phyloP scores from a whole-genome alignment of 179 eudicot species.

The Sideroxylon spinosum region DNA sequence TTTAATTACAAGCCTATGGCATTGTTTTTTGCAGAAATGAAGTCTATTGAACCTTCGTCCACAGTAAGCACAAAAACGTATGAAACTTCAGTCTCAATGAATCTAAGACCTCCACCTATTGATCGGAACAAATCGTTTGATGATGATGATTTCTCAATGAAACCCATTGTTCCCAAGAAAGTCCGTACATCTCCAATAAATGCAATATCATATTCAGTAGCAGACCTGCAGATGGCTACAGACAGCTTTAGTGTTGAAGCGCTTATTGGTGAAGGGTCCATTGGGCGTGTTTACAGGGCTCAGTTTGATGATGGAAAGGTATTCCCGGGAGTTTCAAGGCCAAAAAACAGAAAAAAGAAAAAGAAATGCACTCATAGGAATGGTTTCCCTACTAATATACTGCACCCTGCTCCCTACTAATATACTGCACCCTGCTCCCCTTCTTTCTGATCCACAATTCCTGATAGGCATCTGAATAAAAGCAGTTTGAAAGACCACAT shows the following conservation, averaged over 20 bases:
- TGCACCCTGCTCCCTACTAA: background rate
- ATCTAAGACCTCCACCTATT: constrained; percentile 78
- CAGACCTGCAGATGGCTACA: constrained; percentile 91
- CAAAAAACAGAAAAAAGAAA: background rate
- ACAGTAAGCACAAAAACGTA: constrained; percentile 40
- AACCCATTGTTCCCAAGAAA: constrained; percentile 59
- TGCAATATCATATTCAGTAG: constrained; percentile 72
- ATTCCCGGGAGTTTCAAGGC: constrained; percentile 4
- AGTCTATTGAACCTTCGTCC: constrained; percentile 54
- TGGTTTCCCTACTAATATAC: background rate
- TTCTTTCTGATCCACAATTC: background rate
- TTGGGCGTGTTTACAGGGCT: constrained; percentile 91
- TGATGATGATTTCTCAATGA: constrained; percentile 50
- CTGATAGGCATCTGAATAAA: background rate
- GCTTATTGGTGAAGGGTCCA: constrained; percentile 84
- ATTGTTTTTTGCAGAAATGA: constrained; percentile 46
- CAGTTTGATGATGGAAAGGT: constrained; percentile 85
- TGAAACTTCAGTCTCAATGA: constrained; percentile 47
- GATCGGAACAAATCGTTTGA: constrained; percentile 84
- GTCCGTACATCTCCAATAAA: constrained; percentile 44
- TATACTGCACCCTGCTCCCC: background rate
- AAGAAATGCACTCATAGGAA: background rate
- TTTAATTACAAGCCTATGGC: background rate
- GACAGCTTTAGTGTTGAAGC: constrained; percentile 76
- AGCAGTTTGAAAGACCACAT: background rate